phyloP scores from a whole-genome alignment of 192 early-diverging fungal genomes.

The Martensiomyces pterosporus region DNA sequence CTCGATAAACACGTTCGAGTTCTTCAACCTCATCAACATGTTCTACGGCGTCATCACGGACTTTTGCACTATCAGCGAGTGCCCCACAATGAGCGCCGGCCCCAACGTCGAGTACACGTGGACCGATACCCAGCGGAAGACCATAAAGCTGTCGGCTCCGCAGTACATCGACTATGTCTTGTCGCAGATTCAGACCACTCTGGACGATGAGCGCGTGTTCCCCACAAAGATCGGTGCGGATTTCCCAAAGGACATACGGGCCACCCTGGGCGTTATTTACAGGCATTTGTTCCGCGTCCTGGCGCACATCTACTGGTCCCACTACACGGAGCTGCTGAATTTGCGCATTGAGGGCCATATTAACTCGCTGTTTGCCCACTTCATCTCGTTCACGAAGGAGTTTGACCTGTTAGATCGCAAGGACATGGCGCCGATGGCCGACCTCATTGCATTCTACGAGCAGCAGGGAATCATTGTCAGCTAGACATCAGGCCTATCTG shows the following conservation, averaged over 20 bases:
- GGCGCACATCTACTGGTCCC: slow-evolving; percentile 89
- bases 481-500: no score
- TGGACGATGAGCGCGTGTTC: slow-evolving; percentile 89
- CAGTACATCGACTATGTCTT: slow-evolving; percentile 94
- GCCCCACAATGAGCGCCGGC: slow-evolving; percentile 84
- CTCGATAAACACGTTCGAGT: slow-evolving; percentile 83
- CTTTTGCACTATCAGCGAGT: slow-evolving; percentile 78
- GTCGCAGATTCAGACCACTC: slow-evolving; percentile 75
- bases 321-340: slow-evolving; percentile 83
- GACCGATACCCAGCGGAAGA: slow-evolving; percentile 80
- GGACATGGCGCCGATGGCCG: slow-evolving; percentile 76
- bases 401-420: slow-evolving; percentile 93
- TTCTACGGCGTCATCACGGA: slow-evolving; percentile 87
- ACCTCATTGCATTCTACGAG: slow-evolving; percentile 62
- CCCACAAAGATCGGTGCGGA: slow-evolving; percentile 89
- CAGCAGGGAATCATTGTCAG: slow-evolving; percentile 36
- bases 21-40: slow-evolving; percentile 87
- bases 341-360: slow-evolving; percentile 83
- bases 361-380: slow-evolving; percentile 95
- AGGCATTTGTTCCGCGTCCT: slow-evolving; percentile 85
- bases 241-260: slow-evolving; percentile 77
- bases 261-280: slow-evolving; percentile 67
- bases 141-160: slow-evolving; percentile 83
- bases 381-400: slow-evolving; percentile 86
- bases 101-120: slow-evolving; percentile 83